Evolutionary conservation across 1,284 basidiomycete genomes (phyloP).

Genomic region (Neonothopanus nambi): DNA sequence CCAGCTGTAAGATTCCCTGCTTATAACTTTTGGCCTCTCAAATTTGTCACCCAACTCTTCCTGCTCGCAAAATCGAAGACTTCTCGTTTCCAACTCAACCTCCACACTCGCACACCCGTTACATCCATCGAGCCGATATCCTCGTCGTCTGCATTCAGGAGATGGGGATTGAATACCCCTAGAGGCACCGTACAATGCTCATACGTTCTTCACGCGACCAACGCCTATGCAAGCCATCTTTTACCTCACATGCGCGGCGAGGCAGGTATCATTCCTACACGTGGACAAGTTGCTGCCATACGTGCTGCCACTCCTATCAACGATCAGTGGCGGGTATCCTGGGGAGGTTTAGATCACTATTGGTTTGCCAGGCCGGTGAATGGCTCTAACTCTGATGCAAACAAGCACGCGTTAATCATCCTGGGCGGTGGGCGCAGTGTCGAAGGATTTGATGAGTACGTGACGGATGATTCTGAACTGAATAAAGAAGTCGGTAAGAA

Average conservation of each 20-base stretch:
- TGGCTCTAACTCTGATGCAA: not conserved
- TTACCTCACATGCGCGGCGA: conserved; percentile 60
- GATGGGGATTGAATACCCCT: conserved; percentile 57
- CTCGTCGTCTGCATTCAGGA: conserved; percentile 19
- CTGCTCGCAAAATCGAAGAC: conserved; percentile 38
- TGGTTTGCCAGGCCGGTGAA: conserved; percentile 54
- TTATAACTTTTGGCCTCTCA: conserved; percentile 77
- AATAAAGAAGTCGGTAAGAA: conserved; percentile 47
- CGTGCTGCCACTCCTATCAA: conserved; percentile 44
- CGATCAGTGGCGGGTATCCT: conserved; percentile 32
- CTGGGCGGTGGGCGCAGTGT: conserved; percentile 66
- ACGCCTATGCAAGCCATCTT: conserved; percentile 71
- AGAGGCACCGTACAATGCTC: conserved; percentile 58
- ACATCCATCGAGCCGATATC: conserved; percentile 36
- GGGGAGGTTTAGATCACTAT: conserved; percentile 64
- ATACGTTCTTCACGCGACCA: conserved; percentile 78
- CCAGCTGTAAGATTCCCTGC: conserved; percentile 48
- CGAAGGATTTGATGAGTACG: conserved; percentile 49
- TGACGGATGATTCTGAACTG: conserved; percentile 62
- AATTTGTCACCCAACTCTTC: conserved; percentile 69
- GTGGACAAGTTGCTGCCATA: conserved; percentile 71
- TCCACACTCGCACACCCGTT: conserved; percentile 74
- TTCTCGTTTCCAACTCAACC: conserved; percentile 39
- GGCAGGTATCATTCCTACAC: conserved; percentile 64
- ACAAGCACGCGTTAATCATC: conserved; percentile 56